phyloP scores from a whole-genome alignment of 495 filamentous ascomycete genomes.

The Annulohypoxylon stygium region DNA sequence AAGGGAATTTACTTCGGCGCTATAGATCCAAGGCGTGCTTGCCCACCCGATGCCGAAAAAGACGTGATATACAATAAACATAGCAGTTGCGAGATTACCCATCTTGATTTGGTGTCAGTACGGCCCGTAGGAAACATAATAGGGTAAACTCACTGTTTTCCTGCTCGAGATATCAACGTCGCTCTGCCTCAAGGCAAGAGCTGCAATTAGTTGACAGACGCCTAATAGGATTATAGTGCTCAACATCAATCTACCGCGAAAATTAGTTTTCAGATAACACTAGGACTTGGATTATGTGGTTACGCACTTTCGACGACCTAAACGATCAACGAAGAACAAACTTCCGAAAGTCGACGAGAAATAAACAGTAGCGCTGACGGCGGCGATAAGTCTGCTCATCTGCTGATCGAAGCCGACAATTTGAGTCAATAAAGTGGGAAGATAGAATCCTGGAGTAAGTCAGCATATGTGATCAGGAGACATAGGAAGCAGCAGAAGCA shows the following conservation, averaged over 20 bases:
- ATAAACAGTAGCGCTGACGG: conserved; percentile 50
- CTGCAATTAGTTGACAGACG: conserved; percentile 51
- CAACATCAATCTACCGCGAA: conserved; percentile 42
- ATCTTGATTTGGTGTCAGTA: conserved; percentile 32
- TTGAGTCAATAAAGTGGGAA: conserved; percentile 48
- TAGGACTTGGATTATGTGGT: neutral
- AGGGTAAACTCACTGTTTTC: conserved; percentile 30
- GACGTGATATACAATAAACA: conserved; percentile 53
- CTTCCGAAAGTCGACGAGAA: conserved; percentile 49
- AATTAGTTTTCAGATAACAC: conserved; percentile 1
- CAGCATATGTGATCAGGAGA: neutral
- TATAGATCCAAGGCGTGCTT: conserved; percentile 53
- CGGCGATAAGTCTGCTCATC: conserved; percentile 49
- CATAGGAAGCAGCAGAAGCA: neutral
- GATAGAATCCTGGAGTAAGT: conserved; percentile 44
- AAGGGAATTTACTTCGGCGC: conserved; percentile 55
- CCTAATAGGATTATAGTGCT: conserved; percentile 43
- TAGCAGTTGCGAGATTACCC: conserved; percentile 49
- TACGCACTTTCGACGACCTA: conserved; percentile 51
- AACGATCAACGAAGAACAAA: conserved; percentile 45
- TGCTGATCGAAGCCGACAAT: conserved; percentile 48
- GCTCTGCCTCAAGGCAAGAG: conserved; percentile 42
- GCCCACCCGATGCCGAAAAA: conserved; percentile 51
- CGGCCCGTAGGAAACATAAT: neutral
- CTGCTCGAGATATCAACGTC: conserved; percentile 39